These are phyloP conservation scores for Harringtonia aguacate DNA, from an alignment of 2,329 filamentous ascomycete genomes.

Conservation along the genomic window DNA sequence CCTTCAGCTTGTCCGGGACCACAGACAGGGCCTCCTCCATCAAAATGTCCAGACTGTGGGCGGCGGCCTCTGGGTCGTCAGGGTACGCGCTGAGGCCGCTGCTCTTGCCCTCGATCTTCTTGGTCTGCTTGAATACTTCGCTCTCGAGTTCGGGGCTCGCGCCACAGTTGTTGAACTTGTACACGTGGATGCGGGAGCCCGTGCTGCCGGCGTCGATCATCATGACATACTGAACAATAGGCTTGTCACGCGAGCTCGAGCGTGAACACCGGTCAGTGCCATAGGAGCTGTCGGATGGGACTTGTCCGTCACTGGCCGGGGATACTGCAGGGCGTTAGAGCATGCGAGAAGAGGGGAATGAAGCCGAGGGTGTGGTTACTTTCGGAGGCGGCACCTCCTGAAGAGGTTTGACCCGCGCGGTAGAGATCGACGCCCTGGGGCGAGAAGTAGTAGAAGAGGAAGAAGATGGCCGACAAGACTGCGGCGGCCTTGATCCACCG, in stretches of 20 bases:
- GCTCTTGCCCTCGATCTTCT: slow-evolving; percentile 59
- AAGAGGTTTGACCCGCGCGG: slow-evolving; percentile 27
- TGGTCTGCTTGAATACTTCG: slow-evolving; percentile 89
- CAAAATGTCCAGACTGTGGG: slow-evolving; percentile 77
- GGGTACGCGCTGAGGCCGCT: slow-evolving; percentile 75
- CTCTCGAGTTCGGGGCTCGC: slow-evolving; percentile 86
- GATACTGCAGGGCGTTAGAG: neutral
- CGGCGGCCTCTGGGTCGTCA: slow-evolving; percentile 75
- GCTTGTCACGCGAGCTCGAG: slow-evolving; percentile 78
- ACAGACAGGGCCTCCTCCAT: slow-evolving; percentile 75
- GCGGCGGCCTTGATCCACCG: slow-evolving; percentile 56
- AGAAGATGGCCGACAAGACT: slow-evolving; percentile 47
- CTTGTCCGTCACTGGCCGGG: slow-evolving; percentile 32
- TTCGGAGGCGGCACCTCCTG: no score
- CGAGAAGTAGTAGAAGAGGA: slow-evolving; percentile 54
- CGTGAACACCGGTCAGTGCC: slow-evolving; percentile 68
- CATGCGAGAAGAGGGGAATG: neutral
- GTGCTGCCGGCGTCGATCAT: slow-evolving; percentile 99
- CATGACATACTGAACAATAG: slow-evolving; percentile 90
- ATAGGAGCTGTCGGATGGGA: slow-evolving; percentile 48
- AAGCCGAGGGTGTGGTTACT: neutral
- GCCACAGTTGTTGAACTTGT: slow-evolving; percentile 98
- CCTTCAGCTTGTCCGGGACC: slow-evolving; percentile 80
- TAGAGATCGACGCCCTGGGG: slow-evolving; percentile 46
- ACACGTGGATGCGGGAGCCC: slow-evolving; percentile 94